Evolutionary conservation across 1,284 basidiomycete species (phyloP).

Genomic region (Chalciporus sp.): DNA sequence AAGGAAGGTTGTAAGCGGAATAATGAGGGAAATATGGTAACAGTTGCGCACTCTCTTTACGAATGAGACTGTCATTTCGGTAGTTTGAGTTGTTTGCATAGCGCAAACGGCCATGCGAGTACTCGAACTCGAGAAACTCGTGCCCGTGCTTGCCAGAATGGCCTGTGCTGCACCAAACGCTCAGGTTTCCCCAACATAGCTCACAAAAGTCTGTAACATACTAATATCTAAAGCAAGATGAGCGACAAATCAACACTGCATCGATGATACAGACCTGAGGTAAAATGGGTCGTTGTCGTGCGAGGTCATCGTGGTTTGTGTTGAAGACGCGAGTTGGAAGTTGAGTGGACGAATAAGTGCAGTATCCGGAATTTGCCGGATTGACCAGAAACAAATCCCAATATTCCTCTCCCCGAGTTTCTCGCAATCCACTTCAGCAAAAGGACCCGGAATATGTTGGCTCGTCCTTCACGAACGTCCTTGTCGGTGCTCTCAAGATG

Average conservation of each 20-base stretch:
- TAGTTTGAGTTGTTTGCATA: conserved; percentile 99
- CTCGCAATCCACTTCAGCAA: neutral
- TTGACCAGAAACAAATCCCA: neutral
- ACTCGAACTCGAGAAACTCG: conserved; percentile 99
- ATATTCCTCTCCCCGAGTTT: neutral
- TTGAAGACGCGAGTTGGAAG: conserved; percentile 15
- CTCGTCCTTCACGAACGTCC: conserved; percentile 18
- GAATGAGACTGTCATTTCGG: conserved; percentile 93
- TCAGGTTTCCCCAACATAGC: neutral
- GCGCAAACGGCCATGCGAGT: conserved; percentile 91
- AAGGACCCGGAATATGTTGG: conserved; percentile 19
- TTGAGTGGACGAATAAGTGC: neutral
- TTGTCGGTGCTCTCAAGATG: conserved; percentile 23
- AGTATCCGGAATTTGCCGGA: conserved; percentile 22
- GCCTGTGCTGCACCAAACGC: conserved; percentile 66
- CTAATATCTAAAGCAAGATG: conserved; percentile 73
- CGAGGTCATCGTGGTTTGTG: conserved; percentile 45
- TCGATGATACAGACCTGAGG: conserved; percentile 60
- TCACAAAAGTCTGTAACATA: conserved; percentile 41
- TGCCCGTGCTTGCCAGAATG: conserved; percentile 96
- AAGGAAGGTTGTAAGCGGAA: conserved; percentile 8
- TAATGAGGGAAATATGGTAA: neutral
- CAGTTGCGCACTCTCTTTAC: conserved; percentile 89
- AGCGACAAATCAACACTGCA: neutral
- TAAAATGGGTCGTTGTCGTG: conserved; percentile 78